Evolutionary conservation across 129 eudicot species (phyloP).

Genomic region (Kitagawia praeruptora): DNA sequence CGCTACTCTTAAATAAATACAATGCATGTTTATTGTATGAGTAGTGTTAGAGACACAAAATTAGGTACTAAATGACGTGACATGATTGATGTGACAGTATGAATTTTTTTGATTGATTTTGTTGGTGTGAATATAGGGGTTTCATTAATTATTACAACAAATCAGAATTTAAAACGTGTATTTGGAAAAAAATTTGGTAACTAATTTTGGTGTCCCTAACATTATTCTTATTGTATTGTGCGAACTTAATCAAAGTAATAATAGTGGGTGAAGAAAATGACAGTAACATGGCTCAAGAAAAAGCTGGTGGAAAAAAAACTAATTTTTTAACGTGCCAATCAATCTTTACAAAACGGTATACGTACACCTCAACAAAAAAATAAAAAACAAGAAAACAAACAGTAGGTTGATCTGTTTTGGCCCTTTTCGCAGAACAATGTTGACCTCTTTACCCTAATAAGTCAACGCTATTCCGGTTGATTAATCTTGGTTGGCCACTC

Average conservation of each 20-base stretch:
- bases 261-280: background rate
- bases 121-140: too few species aligned
- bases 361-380: background rate
- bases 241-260: background rate
- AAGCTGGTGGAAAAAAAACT: background rate
- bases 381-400: background rate
- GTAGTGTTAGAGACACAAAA: too few species aligned
- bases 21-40: too few species aligned
- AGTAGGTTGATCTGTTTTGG: background rate
- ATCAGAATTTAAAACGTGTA: too few species aligned
- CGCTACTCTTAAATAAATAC: too few species aligned
- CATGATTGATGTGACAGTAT: too few species aligned
- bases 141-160: too few species aligned
- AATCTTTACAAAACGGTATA: background rate
- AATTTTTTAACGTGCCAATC: background rate
- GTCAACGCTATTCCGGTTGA: background rate
- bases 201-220: too few species aligned
- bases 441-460: background rate
- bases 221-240: background rate
- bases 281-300: background rate
- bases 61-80: too few species aligned
- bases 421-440: background rate
- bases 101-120: too few species aligned
- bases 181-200: too few species aligned
- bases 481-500: background rate